A percentile compares a stretch with the other conserved stretches of the same genome.
phyloP scores from a whole-genome alignment of 441 rosid species.

The Jatropha podagrica region DNA sequence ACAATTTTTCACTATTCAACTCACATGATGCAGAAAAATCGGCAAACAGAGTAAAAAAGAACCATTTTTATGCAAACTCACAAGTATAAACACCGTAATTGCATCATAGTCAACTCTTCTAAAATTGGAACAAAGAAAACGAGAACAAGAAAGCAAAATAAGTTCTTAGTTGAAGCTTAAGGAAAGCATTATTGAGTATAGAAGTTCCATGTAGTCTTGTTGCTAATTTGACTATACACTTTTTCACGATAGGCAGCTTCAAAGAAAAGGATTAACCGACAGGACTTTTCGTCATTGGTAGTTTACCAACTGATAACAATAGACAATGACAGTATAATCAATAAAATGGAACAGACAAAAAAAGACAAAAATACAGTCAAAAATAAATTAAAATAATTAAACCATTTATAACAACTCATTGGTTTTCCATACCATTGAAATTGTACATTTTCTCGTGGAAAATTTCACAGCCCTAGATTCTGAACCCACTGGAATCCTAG shows the following conservation, averaged over 20 bases:
- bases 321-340: not conserved
- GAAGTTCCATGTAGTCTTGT: not conserved
- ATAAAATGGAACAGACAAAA: not conserved
- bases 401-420: constrained; percentile 5
- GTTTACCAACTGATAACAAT: not conserved
- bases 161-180: not conserved
- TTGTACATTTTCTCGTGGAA: constrained; percentile 37
- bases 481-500: constrained; percentile 46
- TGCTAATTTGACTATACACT: not conserved
- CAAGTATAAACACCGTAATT: not conserved
- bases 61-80: not conserved
- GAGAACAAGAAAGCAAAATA: no score
- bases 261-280: not conserved
- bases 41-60: not conserved
- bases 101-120: not conserved
- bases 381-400: not conserved
- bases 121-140: not conserved
- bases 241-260: not conserved
- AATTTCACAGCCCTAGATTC: constrained; percentile 37
- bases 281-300: not conserved
- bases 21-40: not conserved
- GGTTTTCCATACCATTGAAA: constrained; percentile 39
- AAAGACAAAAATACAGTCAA: not conserved
- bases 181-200: not conserved
- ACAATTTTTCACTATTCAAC: not conserved